Evolutionary conservation across 108 stramenopile genomes (phyloP).

Genomic region (Parietichytrium sp.): DNA sequence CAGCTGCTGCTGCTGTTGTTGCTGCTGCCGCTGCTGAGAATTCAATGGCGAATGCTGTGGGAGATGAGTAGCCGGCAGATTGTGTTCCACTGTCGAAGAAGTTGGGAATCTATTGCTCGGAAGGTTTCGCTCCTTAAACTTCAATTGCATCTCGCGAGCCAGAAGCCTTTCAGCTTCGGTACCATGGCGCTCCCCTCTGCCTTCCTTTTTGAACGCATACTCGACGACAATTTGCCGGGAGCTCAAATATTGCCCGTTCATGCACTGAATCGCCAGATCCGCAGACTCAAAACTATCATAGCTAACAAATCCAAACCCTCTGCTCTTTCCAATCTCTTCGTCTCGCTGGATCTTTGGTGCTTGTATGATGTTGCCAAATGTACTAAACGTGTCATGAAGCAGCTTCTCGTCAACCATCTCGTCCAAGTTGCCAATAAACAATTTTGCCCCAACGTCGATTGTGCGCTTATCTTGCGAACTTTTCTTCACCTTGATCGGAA

Average conservation of each 20-base stretch:
- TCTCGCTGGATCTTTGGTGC: constrained; percentile 81
- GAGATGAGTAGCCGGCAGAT: too few relatives aligned
- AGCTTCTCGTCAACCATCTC: constrained; percentile 92
- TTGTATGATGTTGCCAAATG: constrained; percentile 88
- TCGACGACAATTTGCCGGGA: constrained; percentile 90
- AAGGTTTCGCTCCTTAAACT: too few relatives aligned
- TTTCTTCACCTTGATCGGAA: constrained; percentile 86
- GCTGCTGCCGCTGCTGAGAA: too few relatives aligned
- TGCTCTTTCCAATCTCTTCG: constrained; percentile 71
- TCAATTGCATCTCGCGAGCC: constrained; percentile 73
- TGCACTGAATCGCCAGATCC: constrained; percentile 95
- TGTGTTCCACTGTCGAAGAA: too few relatives aligned
- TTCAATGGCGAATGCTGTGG: too few relatives aligned
- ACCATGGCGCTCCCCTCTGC: constrained; percentile 87
- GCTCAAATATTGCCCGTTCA: constrained; percentile 94
- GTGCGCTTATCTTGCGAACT: constrained; percentile 77
- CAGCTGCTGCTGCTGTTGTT: too few relatives aligned
- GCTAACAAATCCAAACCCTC: constrained; percentile 91
- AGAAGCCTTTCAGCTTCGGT: constrained; percentile 92
- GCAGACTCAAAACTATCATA: constrained; percentile 88
- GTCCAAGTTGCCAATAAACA: constrained; percentile 95
- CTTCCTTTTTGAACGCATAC: constrained; percentile 94
- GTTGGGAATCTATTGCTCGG: too few relatives aligned
- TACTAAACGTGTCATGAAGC: constrained; percentile 93
- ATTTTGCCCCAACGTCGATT: constrained; percentile 91